Evolutionary conservation across 257 asterid species (phyloP).

Genomic region (Nicotiana undulata): DNA sequence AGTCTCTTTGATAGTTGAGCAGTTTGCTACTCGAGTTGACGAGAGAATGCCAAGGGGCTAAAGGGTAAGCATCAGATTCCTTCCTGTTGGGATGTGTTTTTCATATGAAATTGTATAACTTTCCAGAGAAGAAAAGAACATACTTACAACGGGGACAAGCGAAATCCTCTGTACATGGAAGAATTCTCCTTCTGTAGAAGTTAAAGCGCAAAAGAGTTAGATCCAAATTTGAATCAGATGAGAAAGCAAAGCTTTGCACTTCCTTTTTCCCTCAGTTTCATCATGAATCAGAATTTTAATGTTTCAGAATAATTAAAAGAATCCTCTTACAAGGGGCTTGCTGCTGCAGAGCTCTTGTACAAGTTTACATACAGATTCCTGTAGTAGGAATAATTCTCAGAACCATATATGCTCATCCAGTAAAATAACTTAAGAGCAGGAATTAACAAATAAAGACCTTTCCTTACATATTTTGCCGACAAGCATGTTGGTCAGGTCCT

Average conservation of each 20-base stretch:
- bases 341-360: constrained; percentile 60
- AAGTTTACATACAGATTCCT: constrained; percentile 63
- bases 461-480: constrained; percentile 53
- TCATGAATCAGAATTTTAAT: background rate
- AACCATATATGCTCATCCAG: background rate
- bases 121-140: background rate
- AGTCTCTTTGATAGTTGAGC: background rate
- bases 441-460: constrained; percentile 1
- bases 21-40: background rate
- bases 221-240: background rate
- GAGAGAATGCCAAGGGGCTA: background rate
- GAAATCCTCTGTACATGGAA: constrained; percentile 28
- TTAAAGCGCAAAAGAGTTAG: constrained; percentile 17
- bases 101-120: background rate
- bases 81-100: background rate
- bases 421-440: constrained; percentile 3
- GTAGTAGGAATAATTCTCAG: constrained; percentile 7
- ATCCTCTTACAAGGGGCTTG: constrained; percentile 45
- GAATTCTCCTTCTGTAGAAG: constrained; percentile 27
- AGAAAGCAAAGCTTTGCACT: background rate
- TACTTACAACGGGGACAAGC: constrained; percentile 36
- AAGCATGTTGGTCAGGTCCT: constrained; percentile 58
- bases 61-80: background rate
- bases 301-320: constrained; percentile 7
- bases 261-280: background rate